Percentiles rank a stretch among this genome's conserved stretches.
Evolutionary conservation across 2,329 filamentous ascomycete genomes (phyloP).

Genomic region (Penicillium concentricum): DNA sequence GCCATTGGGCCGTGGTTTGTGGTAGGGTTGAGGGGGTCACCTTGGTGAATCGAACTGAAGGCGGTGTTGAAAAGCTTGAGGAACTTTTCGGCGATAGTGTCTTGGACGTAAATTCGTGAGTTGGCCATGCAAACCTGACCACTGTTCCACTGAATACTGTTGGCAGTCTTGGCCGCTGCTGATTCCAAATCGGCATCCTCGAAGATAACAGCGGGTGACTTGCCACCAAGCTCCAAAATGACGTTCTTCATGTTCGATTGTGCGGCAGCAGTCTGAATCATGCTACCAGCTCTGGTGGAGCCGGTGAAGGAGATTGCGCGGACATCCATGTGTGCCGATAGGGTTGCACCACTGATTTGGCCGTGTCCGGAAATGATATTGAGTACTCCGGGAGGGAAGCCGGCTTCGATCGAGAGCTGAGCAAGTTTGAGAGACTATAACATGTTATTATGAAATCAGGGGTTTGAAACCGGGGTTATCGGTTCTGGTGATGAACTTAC

Average conservation of each 20-base stretch:
- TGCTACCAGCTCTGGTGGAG: neutral
- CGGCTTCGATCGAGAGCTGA: neutral
- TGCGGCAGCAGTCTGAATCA: neutral
- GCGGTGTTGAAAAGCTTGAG: neutral
- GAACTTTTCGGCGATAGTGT: neutral
- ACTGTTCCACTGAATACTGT: neutral
- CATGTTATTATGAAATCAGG: too few relatives aligned
- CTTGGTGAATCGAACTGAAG: neutral
- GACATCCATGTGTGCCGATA: neutral
- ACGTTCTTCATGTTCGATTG: neutral
- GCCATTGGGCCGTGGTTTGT: neutral
- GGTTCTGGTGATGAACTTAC: slow-evolving; percentile 32
- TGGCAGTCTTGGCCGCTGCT: neutral
- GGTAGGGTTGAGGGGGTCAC: neutral
- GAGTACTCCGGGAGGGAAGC: neutral
- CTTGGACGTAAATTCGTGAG: neutral
- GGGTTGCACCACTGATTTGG: neutral
- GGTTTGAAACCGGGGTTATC: neutral
- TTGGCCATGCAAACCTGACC: neutral
- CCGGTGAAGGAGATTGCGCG: neutral
- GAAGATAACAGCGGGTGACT: neutral
- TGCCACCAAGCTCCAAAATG: neutral
- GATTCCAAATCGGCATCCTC: neutral
- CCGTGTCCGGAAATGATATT: neutral
- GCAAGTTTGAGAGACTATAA: neutral